Evolutionary conservation across 768 basidiomycete species (phyloP).

Genomic region (Collybia sordida): DNA sequence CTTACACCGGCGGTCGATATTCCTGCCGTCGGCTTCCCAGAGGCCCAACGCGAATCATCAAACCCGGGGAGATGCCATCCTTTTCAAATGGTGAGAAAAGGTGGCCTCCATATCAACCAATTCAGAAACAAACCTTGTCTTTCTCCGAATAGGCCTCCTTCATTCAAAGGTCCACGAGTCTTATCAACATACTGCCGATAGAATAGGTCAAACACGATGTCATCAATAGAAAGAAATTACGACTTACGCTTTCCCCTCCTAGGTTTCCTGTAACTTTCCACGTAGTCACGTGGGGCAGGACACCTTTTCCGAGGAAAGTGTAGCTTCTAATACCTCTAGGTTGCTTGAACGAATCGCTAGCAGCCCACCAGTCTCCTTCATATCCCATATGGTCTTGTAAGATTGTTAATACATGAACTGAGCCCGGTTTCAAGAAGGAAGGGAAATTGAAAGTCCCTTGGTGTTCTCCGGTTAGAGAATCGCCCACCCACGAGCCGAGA

Average conservation of each 20-base stretch:
- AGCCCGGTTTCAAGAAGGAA: conserved; percentile 23
- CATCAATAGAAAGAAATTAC: not conserved
- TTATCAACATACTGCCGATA: conserved; percentile 41
- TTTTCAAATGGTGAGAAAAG: conserved; percentile 12
- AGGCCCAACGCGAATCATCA: conserved; percentile 45
- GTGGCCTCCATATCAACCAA: not conserved
- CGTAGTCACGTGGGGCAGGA: conserved; percentile 29
- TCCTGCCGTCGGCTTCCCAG: conserved; percentile 39
- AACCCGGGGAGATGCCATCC: conserved; percentile 63
- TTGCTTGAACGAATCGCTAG: conserved; percentile 44
- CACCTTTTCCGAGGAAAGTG: conserved; percentile 38
- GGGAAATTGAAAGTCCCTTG: conserved; percentile 35
- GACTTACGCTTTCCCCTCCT: conserved; percentile 43
- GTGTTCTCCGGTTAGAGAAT: conserved; percentile 30
- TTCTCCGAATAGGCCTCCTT: conserved; percentile 58
- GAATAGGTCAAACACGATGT: not conserved
- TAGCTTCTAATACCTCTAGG: conserved; percentile 51
- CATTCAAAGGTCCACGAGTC: conserved; percentile 55
- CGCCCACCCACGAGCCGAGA: conserved; percentile 47
- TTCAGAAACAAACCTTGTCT: conserved; percentile 36
- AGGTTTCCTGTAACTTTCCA: conserved; percentile 56
- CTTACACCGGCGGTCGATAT: conserved; percentile 42
- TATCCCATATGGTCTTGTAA: conserved; percentile 57
- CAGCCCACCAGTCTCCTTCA: conserved; percentile 42
- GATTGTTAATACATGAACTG: conserved; percentile 45